These are phyloP conservation scores for Albizia julibrissin DNA, from an alignment of 306 rosid species.

Conservation along the genomic window DNA sequence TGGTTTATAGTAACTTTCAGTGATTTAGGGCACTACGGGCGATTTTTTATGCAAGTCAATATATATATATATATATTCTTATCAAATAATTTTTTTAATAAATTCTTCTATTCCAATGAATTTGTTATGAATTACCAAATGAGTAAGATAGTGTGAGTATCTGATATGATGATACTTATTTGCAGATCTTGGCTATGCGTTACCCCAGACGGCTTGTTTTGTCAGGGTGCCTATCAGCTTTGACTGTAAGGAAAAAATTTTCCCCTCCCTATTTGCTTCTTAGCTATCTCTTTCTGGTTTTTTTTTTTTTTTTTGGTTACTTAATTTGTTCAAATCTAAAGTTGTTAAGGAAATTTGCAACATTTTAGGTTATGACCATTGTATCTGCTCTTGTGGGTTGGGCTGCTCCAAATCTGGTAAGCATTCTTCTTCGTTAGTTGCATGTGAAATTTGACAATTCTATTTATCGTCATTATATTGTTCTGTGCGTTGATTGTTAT, in stretches of 20 bases:
- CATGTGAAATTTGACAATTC: not conserved
- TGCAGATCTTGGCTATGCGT: conserved; percentile 94
- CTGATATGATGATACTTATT: conserved; percentile 13
- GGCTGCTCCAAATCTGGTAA: conserved; percentile 91
- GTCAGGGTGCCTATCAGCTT: conserved; percentile 78
- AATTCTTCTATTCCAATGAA: too few species aligned
- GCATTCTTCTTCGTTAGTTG: not conserved
- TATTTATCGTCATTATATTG: not conserved
- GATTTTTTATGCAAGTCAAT: not conserved
- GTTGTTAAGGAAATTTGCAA: conserved; percentile 24
- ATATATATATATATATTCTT: not conserved
- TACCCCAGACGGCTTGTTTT: conserved; percentile 87
- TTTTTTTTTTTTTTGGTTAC: not conserved
- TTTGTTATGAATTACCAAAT: too few species aligned
- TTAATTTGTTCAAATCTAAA: not conserved
- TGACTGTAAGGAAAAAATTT: conserved; percentile 62
- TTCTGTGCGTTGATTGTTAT: not conserved
- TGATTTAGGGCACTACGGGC: not conserved
- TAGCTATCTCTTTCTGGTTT: not conserved
- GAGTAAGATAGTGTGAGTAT: too few species aligned
- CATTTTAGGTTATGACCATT: conserved; percentile 83
- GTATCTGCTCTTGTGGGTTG: conserved; percentile 92
- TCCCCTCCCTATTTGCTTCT: conserved; percentile 1
- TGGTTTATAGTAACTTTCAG: not conserved
- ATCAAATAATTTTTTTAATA: too few species aligned